These are phyloP conservation scores for Linum usitatissimum DNA, from an alignment of 345 rosid genomes.

Conservation along the genomic window DNA sequence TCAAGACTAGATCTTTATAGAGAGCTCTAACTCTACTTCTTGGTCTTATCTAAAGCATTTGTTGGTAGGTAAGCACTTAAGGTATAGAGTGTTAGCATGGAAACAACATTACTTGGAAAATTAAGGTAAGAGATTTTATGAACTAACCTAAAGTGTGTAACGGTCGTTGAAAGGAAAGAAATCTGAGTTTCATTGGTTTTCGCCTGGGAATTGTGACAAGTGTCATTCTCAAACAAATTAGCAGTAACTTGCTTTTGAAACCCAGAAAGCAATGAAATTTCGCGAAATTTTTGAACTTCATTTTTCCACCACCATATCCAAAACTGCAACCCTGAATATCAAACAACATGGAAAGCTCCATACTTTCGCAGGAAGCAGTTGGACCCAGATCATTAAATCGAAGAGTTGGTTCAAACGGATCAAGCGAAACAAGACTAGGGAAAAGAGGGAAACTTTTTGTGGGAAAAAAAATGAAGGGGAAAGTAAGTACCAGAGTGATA, in stretches of 20 bases:
- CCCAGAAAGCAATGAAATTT: not conserved
- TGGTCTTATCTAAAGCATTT: not conserved
- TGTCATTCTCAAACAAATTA: not conserved
- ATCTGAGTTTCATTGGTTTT: not conserved
- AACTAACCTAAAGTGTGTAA: slow-evolving; percentile 2
- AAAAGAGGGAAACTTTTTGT: not conserved
- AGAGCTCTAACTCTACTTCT: not conserved
- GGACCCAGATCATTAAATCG: slow-evolving; percentile 1
- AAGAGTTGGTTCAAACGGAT: not conserved
- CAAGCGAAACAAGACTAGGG: not conserved
- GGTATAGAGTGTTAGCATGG: not conserved
- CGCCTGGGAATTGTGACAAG: not conserved
- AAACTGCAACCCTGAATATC: not conserved
- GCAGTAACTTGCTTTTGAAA: not conserved
- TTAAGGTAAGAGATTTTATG: not conserved
- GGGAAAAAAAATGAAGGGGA: not conserved
- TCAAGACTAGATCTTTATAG: not conserved
- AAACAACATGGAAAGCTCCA: not conserved
- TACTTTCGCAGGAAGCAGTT: not conserved
- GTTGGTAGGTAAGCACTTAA: not conserved
- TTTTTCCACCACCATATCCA: not conserved
- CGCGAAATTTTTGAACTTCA: not conserved
- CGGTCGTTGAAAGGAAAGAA: not conserved
- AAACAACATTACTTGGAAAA: not conserved
- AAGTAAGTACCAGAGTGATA: slow-evolving; percentile 17